Conservation (phyloP, 768 basidiomycete genomes). For the Mycena maculata region DNA sequence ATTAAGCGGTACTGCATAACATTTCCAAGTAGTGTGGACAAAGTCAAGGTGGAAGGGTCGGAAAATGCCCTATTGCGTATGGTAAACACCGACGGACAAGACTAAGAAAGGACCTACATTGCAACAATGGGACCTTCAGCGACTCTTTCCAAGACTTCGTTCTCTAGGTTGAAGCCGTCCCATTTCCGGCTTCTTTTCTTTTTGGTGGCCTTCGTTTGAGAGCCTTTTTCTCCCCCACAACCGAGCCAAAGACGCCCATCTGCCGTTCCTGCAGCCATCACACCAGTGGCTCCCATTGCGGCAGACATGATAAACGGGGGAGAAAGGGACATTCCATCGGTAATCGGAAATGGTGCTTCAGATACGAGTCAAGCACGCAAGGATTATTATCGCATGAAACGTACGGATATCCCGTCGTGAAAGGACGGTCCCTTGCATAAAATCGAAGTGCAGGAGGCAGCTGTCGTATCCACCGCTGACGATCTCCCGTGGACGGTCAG, state of each 20-base stretch:
- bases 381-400: conserved; percentile 29
- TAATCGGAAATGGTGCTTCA: conserved; percentile 53
- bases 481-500: conserved; percentile 75
- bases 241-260: conserved; percentile 81
- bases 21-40: conserved; percentile 72
- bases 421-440: conserved; percentile 62
- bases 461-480: conserved; percentile 85
- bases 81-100: not conserved
- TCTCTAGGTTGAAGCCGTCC: conserved; percentile 70
- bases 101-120: conserved; percentile 59
- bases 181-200: conserved; percentile 75
- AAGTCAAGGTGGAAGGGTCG: conserved; percentile 56
- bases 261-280: conserved; percentile 78
- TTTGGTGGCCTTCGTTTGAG: conserved; percentile 40
- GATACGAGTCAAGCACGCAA: conserved; percentile 6
- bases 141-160: conserved; percentile 59
- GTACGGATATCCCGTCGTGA: conserved; percentile 71
- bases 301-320: conserved; percentile 81
- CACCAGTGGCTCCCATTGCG: conserved; percentile 67
- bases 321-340: conserved; percentile 67
- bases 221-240: conserved; percentile 69
- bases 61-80: conserved; percentile 56
- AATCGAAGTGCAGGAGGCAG: conserved; percentile 75
- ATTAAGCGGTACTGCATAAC: conserved; percentile 62
- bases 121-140: conserved; percentile 82